Evolutionary conservation across 257 asterid species (phyloP), one percentile per base, ranked within the genome.

Genomic region (Echites panduratus): DNA sequence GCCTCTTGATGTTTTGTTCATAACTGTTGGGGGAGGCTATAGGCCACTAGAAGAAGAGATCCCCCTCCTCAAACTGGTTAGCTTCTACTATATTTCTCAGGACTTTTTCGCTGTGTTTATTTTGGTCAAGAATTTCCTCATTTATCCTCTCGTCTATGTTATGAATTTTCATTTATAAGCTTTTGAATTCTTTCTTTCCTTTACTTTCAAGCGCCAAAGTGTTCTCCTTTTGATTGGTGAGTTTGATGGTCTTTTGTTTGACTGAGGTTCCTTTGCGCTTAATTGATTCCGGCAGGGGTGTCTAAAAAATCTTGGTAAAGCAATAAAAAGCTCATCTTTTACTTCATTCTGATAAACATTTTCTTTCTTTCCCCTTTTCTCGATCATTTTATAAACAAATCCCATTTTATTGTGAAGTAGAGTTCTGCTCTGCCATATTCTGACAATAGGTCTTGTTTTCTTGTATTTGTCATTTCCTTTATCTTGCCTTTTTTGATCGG

Each of bases 11-110:
- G 24, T 82, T 47, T 70, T 76, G 77, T 88, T 88, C 70, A 54
- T 88, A 14, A 86, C 80, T 77, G 88, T 90, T 82, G 80, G 52
- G 14, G 89, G 88, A 11, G 87, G 86, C 49, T 72, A 75, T 76
- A 75, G 89, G 81, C 79, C 88, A n/a, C 59, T 70, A 70, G 26
- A 82, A 66, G 77, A 84, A 73, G 87, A 88, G 47, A 44, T 75
- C 80, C 82, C 85, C 79, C 81, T 90, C 81, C 87, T 86, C 74
- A 79, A 82, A 70, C 88, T 81, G 92, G 96, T 85, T 69, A 56
- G 75, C 49, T 73, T 32, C 38, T 79, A 50, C 61, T 26, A n/a
- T 10, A 35, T 2, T 7, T 43, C 40, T 41, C 13, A 20, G 63
- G 38, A 32, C 3, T 32, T 38, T 45, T 63, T 45, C 50, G 10